Base-by-base conservation (phyloP, 2,329 filamentous ascomycete species). In the Colletotrichum liriopes region DNA sequence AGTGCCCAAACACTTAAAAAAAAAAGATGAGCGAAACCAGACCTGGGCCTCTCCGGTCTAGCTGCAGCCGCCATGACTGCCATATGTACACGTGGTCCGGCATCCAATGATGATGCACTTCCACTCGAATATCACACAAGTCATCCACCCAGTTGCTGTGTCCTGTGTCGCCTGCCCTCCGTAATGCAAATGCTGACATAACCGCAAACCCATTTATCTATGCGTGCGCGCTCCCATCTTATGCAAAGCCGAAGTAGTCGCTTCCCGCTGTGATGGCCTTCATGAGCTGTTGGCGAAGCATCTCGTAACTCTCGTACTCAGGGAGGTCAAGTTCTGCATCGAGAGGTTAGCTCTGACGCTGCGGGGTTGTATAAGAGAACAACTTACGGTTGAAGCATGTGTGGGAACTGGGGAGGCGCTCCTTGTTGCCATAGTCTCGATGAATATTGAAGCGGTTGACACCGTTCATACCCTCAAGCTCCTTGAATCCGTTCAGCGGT, bases 341-440 rank as follows among this genome's bases (percentile, higher is more conserved):
- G 9, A 18, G n/a, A 23, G 12, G 68, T 74, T 51, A 72, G 54
- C 32, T 7, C 11, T 26, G 16, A 39, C 16, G 41, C 20, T 32
- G 32, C 49, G 58, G 64, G 64, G 12, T 12, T 32, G 16, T 58
- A 47, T 14, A 20, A 47, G 20, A 32, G 26, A 18, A 51, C 65
- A 73, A 93, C 94, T 93, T 90, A 98, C 95, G 96, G 82, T 99
- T 99, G 86, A 99, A 99, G 87, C 96, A 99, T 75, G 96, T 99
- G 83, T 99, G 97, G 77, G 95, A 98, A 78, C 94, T 97, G 68
- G 96, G 96, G 75, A 99, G 88, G 76, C 96, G 93, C 80, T 98
- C 94, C 84, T 98, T 98, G 86, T 93, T 96, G 77, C 96, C 95
- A 84, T 97, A 98, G 83, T 98, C 96, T 75, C 96, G 94, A 81